These are phyloP conservation scores for Cymbidium sinense DNA, from an alignment of 106 monocot genomes.

Conservation along the genomic window DNA sequence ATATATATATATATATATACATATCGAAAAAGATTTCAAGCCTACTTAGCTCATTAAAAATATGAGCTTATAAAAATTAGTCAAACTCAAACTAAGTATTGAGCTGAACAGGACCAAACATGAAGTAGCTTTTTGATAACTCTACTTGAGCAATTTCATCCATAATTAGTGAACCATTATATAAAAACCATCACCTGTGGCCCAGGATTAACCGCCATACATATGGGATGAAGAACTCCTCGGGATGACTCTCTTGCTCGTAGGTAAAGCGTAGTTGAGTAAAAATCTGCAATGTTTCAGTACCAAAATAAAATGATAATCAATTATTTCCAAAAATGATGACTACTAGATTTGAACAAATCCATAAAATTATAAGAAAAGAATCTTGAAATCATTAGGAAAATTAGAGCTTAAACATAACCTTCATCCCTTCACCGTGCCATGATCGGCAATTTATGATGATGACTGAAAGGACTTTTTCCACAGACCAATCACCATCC, in stretches of 20 bases:
- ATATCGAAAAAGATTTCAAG: too few species aligned
- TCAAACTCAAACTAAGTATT: too few species aligned
- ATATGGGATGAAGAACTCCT: conserved; percentile 98
- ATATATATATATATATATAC: too few species aligned
- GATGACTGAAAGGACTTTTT: conserved; percentile 80
- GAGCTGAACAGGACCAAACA: too few species aligned
- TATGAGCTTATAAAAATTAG: too few species aligned
- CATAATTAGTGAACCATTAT: neutral
- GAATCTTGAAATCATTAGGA: neutral
- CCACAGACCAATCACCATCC: conserved; percentile 90
- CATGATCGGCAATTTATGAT: conserved; percentile 87
- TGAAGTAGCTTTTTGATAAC: too few species aligned
- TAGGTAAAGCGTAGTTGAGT: conserved; percentile 92
- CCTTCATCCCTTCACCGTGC: conserved; percentile 99
- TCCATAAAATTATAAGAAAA: neutral
- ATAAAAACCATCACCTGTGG: conserved; percentile 31
- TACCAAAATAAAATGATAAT: neutral
- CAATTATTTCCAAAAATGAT: neutral
- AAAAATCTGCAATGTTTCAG: conserved; percentile 64
- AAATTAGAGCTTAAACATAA: conserved; percentile 8
- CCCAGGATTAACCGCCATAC: conserved; percentile 76
- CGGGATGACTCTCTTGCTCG: conserved; percentile 96
- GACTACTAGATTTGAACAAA: neutral
- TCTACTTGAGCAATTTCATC: neutral
- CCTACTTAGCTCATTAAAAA: too few species aligned